Conservation (phyloP, 208 protist species). For the Borovskyia barvae region DNA sequence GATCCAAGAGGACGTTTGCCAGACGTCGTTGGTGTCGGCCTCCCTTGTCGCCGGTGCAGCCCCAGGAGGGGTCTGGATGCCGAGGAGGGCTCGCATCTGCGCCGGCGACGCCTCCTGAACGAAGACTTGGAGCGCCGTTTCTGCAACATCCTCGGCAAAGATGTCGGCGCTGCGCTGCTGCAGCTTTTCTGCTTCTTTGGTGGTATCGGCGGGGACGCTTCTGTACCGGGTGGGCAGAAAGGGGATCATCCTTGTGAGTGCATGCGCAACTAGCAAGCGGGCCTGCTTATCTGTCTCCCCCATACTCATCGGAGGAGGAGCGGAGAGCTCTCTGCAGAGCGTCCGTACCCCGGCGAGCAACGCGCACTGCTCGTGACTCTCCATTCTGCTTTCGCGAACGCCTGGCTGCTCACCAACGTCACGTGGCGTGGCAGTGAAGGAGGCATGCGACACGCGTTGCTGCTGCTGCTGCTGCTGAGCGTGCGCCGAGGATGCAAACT, state of each 20-base stretch:
- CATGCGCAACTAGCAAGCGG: constrained; percentile 14
- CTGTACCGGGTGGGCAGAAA: constrained; percentile 20
- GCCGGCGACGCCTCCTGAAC: constrained; percentile 7
- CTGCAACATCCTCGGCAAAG: constrained; percentile 16
- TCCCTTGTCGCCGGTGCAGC: not conserved
- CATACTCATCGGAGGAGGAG: not conserved
- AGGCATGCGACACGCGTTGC: not conserved
- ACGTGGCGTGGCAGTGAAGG: not conserved
- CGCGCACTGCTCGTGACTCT: constrained; percentile 12
- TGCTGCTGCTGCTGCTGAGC: not conserved
- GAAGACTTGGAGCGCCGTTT: constrained; percentile 13
- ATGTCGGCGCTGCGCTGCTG: not conserved
- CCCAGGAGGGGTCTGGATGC: not conserved
- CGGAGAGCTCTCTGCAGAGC: constrained; percentile 6
- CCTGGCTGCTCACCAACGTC: not conserved
- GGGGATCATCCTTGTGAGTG: constrained; percentile 14
- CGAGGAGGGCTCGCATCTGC: constrained; percentile 13
- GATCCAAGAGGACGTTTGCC: not conserved
- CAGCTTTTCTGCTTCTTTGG: not conserved
- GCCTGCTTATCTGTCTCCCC: not conserved
- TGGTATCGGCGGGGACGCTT: too few species aligned
- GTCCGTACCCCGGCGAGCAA: not conserved
- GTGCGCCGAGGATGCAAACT: not conserved
- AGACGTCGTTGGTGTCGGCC: not conserved
- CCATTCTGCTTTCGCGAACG: too few species aligned